Evolutionary conservation across 73 alveolate genomes (phyloP).

Genomic region (Tetrahymena elliotti): DNA sequence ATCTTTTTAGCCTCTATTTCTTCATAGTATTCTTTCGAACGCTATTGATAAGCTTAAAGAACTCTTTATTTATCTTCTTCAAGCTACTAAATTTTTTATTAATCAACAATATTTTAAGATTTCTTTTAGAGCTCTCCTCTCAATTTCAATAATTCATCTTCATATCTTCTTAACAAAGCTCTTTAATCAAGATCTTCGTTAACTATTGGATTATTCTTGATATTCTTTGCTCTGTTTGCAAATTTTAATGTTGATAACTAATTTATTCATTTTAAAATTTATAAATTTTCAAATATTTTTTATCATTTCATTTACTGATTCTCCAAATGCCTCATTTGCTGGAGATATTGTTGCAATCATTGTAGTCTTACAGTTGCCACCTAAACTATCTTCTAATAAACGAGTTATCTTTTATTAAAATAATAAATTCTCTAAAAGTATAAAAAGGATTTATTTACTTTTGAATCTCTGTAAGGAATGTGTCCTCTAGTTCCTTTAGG

Average conservation of each 20-base stretch:
- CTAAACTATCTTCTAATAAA: constrained; percentile 74
- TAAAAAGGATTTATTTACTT: constrained; percentile 43
- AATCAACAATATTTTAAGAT: constrained; percentile 52
- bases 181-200: constrained; percentile 93
- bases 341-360: constrained; percentile 92
- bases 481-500: constrained; percentile 9
- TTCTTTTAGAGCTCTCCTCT: constrained; percentile 86
- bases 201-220: constrained; percentile 89
- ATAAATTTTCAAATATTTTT: not conserved
- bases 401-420: constrained; percentile 56
- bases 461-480: constrained; percentile 61
- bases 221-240: constrained; percentile 98
- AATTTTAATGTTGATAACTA: constrained; percentile 90
- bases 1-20: constrained; percentile 91
- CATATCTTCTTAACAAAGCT: constrained; percentile 93
- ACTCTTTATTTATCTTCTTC: constrained; percentile 94
- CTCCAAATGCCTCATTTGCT: constrained; percentile 93
- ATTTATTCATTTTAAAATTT: not conserved
- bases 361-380: constrained; percentile 76
- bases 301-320: constrained; percentile 9
- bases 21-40: constrained; percentile 78
- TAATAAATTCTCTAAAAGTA: constrained; percentile 37
- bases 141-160: constrained; percentile 87
- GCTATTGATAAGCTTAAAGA: constrained; percentile 84
- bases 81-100: constrained; percentile 88